Base-by-base conservation (phyloP, 2,329 filamentous ascomycete species). In the Fusarium luffae region DNA sequence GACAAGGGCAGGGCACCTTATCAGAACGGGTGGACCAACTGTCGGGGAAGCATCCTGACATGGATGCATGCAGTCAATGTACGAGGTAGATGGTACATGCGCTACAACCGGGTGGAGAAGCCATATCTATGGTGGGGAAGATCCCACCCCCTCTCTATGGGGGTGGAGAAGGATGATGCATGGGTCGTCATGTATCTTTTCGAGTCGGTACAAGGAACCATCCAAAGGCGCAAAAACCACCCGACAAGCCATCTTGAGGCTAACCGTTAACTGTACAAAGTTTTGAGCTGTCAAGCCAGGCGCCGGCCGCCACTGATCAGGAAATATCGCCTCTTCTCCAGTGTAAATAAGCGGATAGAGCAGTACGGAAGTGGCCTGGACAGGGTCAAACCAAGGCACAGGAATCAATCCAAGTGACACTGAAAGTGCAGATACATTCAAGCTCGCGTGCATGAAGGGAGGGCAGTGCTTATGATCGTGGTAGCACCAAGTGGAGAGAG, bases 31-130 rank as follows among this genome's bases (percentile, higher is more conserved):
- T 51, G 51, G 62, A 50, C 46, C 61, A 40, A 27, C 67, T 66
- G 51, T 70, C 59, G 68, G 55, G 68, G 68, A 70, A 69, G 48
- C 54, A 63, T 41, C 57, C 62, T 68, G 58, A 52, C 59, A 52
- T 52, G 60, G 41, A 60, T 65, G 47, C 23, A 49, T 23, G 21
- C 58, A 43, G 40, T 44, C 60, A 30, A 37, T 48, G 66, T 56
- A 54, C 50, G 55, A 62, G 54, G 66, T 52, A 51, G 32, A 19
- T 13, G 27, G 48, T 51, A 51, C 49, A 41, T 51, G 32, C 25
- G 12, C 23, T 37, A 69, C 60, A 54, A 47, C 34, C 18, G 21
- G 34, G 63, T 60, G 67, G 52, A 68, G 58, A 61, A 42, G 42
- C 41, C 43, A 54, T 52, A 57, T 49, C 37, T 42, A 50, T 67